Evolutionary conservation across 2,329 filamentous ascomycete genomes (phyloP).

Genomic region (Xylogone sp.): DNA sequence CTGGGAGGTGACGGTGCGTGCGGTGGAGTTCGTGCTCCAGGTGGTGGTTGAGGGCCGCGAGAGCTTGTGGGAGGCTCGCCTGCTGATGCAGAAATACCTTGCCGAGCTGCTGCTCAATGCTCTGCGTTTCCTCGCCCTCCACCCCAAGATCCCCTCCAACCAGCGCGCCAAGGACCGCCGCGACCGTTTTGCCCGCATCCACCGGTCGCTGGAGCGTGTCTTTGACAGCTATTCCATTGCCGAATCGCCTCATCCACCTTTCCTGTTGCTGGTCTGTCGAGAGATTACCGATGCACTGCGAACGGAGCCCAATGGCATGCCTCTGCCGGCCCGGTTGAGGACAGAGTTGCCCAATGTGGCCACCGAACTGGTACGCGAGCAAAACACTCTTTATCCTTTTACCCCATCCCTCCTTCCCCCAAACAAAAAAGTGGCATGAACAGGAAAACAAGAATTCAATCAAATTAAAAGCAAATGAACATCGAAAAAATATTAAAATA

Average conservation of each 20-base stretch:
- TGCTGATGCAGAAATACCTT: conserved; percentile 33
- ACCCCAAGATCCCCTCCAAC: conserved; percentile 31
- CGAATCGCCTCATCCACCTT: too few relatives aligned
- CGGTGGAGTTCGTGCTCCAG: conserved; percentile 35
- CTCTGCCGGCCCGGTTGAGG: conserved; percentile 29
- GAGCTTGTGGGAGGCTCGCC: conserved; percentile 18
- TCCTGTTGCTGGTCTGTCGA: conserved; percentile 34
- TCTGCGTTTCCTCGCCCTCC: conserved; percentile 34
- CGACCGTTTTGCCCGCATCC: conserved; percentile 35
- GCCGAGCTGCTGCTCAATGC: conserved; percentile 34
- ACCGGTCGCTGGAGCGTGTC: conserved; percentile 33
- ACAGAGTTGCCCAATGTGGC: conserved; percentile 33
- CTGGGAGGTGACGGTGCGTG: conserved; percentile 36
- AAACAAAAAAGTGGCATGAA: neutral
- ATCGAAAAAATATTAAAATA: too few relatives aligned
- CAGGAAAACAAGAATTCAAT: too few relatives aligned
- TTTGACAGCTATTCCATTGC: conserved; percentile 36
- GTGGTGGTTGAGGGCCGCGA: conserved; percentile 33
- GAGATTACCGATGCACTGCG: conserved; percentile 33
- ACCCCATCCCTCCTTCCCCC: too few relatives aligned
- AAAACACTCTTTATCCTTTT: neutral
- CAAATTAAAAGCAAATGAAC: too few relatives aligned
- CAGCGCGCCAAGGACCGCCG: conserved; percentile 31
- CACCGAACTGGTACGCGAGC: conserved; percentile 31
- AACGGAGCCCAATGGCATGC: conserved; percentile 30